Evolutionary conservation across 805 yeast genomes (phyloP).

Genomic region (Schwanniomyces vanrijiae): DNA sequence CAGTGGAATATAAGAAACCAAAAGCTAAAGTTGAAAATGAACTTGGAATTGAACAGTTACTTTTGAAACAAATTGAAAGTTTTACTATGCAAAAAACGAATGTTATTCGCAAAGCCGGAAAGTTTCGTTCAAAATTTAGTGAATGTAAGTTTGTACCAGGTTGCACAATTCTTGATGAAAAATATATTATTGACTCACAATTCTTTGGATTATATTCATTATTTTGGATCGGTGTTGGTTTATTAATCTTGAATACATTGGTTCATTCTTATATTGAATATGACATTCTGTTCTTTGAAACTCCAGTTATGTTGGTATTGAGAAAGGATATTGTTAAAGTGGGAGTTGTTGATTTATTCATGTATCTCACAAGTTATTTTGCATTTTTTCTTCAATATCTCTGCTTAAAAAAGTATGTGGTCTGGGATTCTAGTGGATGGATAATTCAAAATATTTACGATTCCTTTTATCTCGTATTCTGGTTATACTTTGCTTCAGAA

Average conservation of each 20-base stretch:
- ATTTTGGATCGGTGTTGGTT: conserved; percentile 69
- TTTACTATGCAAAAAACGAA: not conserved
- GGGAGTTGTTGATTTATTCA: conserved; percentile 68
- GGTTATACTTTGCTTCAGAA: conserved; percentile 55
- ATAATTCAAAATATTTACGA: conserved; percentile 58
- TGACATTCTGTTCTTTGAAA: conserved; percentile 45
- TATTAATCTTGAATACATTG: conserved; percentile 52
- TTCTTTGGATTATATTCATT: conserved; percentile 83
- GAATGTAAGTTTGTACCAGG: conserved; percentile 48
- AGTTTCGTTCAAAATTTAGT: conserved; percentile 50
- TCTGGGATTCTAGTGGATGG: conserved; percentile 72
- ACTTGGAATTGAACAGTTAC: not conserved
- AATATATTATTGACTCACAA: conserved; percentile 40
- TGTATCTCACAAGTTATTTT: conserved; percentile 71
- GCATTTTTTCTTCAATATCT: conserved; percentile 58
- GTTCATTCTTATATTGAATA: conserved; percentile 50
- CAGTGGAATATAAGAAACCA: not conserved
- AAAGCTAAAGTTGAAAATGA: not conserved
- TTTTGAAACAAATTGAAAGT: not conserved
- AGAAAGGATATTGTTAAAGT: conserved; percentile 61
- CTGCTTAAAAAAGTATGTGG: conserved; percentile 43
- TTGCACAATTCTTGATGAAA: conserved; percentile 56
- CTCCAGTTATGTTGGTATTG: conserved; percentile 59
- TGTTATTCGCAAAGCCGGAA: conserved; percentile 8
- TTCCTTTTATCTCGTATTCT: conserved; percentile 49